Conservation (phyloP, 495 filamentous ascomycete genomes). For the Penicillium salamii region DNA sequence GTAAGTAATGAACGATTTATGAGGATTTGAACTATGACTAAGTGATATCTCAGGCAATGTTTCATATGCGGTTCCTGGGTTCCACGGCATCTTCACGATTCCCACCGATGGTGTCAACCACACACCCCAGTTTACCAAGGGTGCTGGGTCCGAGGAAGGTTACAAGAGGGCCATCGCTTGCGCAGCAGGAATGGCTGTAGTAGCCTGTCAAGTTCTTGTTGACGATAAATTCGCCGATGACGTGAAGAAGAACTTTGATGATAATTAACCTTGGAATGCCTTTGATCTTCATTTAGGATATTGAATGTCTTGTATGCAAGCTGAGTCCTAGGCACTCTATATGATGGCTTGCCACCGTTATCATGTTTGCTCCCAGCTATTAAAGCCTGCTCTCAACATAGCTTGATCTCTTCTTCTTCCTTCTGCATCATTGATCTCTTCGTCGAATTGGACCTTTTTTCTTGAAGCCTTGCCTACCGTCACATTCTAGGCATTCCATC, state of each 20-base stretch:
- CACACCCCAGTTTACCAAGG: constrained; percentile 52
- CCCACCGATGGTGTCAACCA: constrained; percentile 52
- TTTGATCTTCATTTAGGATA: too few relatives aligned
- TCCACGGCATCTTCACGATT: constrained; percentile 58
- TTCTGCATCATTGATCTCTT: too few relatives aligned
- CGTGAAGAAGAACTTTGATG: constrained; percentile 29
- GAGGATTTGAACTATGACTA: neutral
- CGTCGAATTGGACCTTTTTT: too few relatives aligned
- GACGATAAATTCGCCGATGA: constrained; percentile 38
- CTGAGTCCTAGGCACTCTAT: too few relatives aligned
- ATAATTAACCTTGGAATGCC: neutral
- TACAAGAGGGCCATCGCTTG: constrained; percentile 46
- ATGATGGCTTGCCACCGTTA: too few relatives aligned
- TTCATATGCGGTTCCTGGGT: constrained; percentile 54
- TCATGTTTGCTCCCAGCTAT: too few relatives aligned
- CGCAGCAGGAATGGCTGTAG: constrained; percentile 56
- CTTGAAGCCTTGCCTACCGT: too few relatives aligned
- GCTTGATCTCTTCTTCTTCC: too few relatives aligned
- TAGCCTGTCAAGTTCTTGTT: constrained; percentile 47
- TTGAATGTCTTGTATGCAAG: too few relatives aligned
- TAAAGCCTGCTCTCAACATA: too few relatives aligned
- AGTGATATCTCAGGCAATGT: constrained; percentile 55
- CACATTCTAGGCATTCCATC: too few relatives aligned
- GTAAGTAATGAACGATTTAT: constrained; percentile 11
- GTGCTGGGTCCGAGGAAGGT: constrained; percentile 49